Conservation (phyloP, 1,284 basidiomycete species). For the Naganishia sp. region DNA sequence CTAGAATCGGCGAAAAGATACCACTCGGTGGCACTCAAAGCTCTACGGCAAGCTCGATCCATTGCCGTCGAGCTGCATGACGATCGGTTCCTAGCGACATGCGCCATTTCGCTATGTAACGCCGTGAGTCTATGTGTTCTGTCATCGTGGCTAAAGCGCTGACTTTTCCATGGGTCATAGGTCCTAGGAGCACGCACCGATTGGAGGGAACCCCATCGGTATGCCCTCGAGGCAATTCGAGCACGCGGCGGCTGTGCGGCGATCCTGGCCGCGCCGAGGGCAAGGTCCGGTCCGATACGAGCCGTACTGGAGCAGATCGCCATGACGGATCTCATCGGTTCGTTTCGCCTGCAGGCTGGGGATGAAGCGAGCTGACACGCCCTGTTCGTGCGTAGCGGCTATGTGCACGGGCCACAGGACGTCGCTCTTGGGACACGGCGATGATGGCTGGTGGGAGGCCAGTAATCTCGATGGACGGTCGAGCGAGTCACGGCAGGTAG, state of each 20-base stretch:
- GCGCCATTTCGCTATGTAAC: constrained; percentile 38
- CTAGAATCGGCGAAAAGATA: background rate
- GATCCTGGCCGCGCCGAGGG: constrained; percentile 37
- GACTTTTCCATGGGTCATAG: constrained; percentile 22
- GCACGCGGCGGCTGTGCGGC: constrained; percentile 41
- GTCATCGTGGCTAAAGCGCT: background rate
- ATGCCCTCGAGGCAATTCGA: constrained; percentile 38
- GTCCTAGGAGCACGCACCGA: constrained; percentile 40
- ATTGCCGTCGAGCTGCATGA: constrained; percentile 38
- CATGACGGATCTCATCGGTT: constrained; percentile 41
- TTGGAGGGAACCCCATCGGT: constrained; percentile 43
- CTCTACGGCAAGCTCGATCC: constrained; percentile 38
- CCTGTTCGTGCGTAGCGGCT: constrained; percentile 30
- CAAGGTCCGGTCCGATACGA: constrained; percentile 8
- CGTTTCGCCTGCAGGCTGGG: constrained; percentile 14
- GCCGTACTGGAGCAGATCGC: constrained; percentile 40
- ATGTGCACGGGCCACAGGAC: constrained; percentile 37
- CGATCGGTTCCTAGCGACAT: constrained; percentile 42
- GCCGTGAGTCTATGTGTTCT: constrained; percentile 36
- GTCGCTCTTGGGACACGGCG: constrained; percentile 35
- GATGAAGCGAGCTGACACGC: background rate
- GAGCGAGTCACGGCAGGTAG: background rate
- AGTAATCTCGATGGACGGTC: constrained; percentile 32
- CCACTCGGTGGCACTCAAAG: background rate
- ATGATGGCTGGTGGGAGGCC: constrained; percentile 42